Base-by-base conservation (phyloP, 108 stramenopile species). In the Pseudonitzschia pungens region DNA sequence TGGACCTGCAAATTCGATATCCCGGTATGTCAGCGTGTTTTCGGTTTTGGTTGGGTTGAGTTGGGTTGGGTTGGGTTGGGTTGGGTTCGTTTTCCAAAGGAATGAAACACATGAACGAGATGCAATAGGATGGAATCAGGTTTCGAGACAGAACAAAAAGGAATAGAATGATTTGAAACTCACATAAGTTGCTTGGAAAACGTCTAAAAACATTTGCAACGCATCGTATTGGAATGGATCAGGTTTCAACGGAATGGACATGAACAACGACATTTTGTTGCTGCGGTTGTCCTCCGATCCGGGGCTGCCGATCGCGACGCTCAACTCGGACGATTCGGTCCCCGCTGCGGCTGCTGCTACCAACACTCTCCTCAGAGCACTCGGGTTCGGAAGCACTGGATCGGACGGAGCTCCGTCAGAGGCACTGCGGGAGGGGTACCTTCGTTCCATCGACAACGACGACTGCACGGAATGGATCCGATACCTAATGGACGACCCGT, bases 301-400 rank as follows among this genome's bases (percentile, higher is more conserved):
- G n/a, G 50, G 50, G 20, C 50, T 51, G 10, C 76, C 76, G n/a
- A 59, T 76, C 10, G 20, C n/a, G n/a, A 51, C 16, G 50, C 10
- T 51, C 7, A 51, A 51, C n/a, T 51, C 42, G 2, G 18, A 48
- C 48, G 48, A 51, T 24, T 22, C 50, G 21, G 27, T 21, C 14
- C 68, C 68, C 22, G 41, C 42, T 40, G 16, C 41, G 16, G 16
- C 43, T 32, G 43, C n/a, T 6, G 22, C 10, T 15, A 52, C 18
- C 16, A 22, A 20, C 21, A 29, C 51, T 51, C 26, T 24, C 11
- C 18, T 68, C 24, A 51, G 10, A 24, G 68, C 68, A 18, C 26
- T 29, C 27, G 68, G 68, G 5, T 48, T 51, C 31, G 68, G 68
- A 22, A 32, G 27, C 18, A 68, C 48, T n/a, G 31, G 31, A 51